These are phyloP conservation scores for Forsythia suspensa DNA, from an alignment of 257 asterid genomes.

Conservation along the genomic window DNA sequence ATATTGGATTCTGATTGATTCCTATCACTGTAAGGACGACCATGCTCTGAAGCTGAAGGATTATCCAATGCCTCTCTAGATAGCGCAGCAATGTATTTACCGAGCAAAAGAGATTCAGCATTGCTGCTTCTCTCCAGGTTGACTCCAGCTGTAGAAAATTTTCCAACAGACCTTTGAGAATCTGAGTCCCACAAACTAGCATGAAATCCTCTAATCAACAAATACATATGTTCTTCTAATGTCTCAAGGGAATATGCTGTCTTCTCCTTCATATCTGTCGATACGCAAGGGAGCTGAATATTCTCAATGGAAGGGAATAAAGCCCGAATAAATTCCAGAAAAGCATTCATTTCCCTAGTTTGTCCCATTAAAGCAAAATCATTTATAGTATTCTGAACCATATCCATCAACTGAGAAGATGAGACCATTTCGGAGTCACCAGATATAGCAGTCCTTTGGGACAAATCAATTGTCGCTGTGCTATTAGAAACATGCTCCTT, in stretches of 20 bases:
- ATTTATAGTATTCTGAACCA: slow-evolving; percentile 66
- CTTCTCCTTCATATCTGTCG: slow-evolving; percentile 35
- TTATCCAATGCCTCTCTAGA: slow-evolving; percentile 56
- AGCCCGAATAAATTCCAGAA: slow-evolving; percentile 54
- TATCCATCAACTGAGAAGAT: slow-evolving; percentile 50
- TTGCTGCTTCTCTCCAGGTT: slow-evolving; percentile 32
- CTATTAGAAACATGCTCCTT: slow-evolving; percentile 46
- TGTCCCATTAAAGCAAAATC: slow-evolving; percentile 62
- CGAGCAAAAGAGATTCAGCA: slow-evolving; percentile 63
- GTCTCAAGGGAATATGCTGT: slow-evolving; percentile 44
- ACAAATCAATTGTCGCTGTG: slow-evolving; percentile 33
- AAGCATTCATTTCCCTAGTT: slow-evolving; percentile 61
- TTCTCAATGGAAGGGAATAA: slow-evolving; percentile 65
- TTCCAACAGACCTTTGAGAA: slow-evolving; percentile 25
- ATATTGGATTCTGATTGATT: slow-evolving; percentile 37
- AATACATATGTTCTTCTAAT: slow-evolving; percentile 67
- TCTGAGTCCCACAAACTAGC: slow-evolving; percentile 31
- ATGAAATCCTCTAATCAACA: slow-evolving; percentile 43
- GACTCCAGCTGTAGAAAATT: slow-evolving; percentile 34
- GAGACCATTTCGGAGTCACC: slow-evolving; percentile 35
- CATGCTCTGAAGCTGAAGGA: slow-evolving; percentile 61
- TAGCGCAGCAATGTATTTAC: slow-evolving; percentile 74
- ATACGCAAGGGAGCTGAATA: slow-evolving; percentile 42
- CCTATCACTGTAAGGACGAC: slow-evolving; percentile 34
- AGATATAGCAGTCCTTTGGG: slow-evolving; percentile 29